These are phyloP conservation scores for Colletotrichum liriopes DNA, from an alignment of 2,329 filamentous ascomycete genomes.

Conservation along the genomic window DNA sequence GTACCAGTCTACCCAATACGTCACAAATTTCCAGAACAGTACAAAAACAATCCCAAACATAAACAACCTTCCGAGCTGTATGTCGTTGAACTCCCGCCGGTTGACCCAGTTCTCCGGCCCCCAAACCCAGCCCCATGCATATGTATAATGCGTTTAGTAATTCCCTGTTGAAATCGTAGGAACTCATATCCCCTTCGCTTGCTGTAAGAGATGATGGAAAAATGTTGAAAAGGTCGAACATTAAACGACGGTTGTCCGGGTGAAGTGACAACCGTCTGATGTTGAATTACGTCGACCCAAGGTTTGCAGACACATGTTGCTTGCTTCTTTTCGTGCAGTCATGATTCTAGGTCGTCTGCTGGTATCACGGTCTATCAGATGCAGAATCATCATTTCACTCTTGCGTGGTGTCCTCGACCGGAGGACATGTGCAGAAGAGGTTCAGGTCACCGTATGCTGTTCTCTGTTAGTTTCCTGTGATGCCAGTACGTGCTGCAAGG, in stretches of 20 bases:
- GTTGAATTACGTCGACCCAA: slow-evolving; percentile 33
- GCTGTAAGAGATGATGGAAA: slow-evolving; percentile 26
- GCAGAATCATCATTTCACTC: slow-evolving; percentile 40
- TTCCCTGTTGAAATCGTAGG: slow-evolving; percentile 38
- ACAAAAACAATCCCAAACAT: slow-evolving; percentile 6
- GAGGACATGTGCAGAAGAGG: slow-evolving; percentile 94
- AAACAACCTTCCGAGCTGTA: background rate
- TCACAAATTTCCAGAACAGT: background rate
- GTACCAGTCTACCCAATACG: background rate
- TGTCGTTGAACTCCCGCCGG: slow-evolving; percentile 26
- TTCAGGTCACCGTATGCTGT: slow-evolving; percentile 91
- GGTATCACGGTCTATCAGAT: slow-evolving; percentile 32
- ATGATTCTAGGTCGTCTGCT: slow-evolving; percentile 12
- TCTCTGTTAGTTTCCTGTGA: slow-evolving; percentile 40
- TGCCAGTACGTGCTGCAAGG: background rate
- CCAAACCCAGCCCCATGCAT: background rate
- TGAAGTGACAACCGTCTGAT: slow-evolving; percentile 23
- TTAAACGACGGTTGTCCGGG: background rate
- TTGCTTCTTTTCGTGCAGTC: slow-evolving; percentile 16
- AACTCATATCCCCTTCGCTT: slow-evolving; percentile 33
- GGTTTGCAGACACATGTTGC: background rate
- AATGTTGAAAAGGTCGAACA: slow-evolving; percentile 24
- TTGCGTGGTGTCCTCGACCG: slow-evolving; percentile 77
- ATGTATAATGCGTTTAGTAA: slow-evolving; percentile 3
- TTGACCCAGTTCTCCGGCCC: slow-evolving; percentile 2